These are phyloP conservation scores for Neoboletus magnificus DNA, from an alignment of 768 basidiomycete genomes.

Conservation along the genomic window DNA sequence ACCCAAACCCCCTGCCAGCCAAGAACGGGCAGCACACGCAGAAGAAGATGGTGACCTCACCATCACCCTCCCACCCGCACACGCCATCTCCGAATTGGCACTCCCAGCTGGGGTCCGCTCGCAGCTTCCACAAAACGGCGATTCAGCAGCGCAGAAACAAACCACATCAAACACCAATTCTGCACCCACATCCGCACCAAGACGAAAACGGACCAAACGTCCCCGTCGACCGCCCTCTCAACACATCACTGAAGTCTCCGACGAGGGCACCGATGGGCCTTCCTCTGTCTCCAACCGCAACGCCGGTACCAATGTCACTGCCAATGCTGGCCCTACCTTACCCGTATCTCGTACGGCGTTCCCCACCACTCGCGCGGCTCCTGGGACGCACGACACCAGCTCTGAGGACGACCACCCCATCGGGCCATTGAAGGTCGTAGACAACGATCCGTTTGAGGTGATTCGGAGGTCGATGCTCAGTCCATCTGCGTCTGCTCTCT, in stretches of 20 bases:
- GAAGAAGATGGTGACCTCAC: conserved; percentile 8
- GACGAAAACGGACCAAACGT: conserved; percentile 5
- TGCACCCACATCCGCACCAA: neutral
- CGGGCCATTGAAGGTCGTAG: conserved; percentile 21
- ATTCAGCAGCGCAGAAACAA: neutral
- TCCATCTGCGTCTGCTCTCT: neutral
- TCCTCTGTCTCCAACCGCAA: neutral
- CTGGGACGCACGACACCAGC: conserved; percentile 11
- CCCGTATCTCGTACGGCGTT: neutral
- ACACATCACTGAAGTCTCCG: conserved; percentile 23
- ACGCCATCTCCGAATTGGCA: conserved; percentile 27
- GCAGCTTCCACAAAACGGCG: neutral
- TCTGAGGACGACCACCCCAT: conserved; percentile 14
- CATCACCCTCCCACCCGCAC: conserved; percentile 23
- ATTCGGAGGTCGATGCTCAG: conserved; percentile 13
- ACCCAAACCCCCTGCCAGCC: neutral
- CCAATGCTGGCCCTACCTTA: no score
- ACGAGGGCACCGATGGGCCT: conserved; percentile 16
- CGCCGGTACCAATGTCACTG: neutral
- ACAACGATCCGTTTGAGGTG: conserved; percentile 24
- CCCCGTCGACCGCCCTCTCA: conserved; percentile 22
- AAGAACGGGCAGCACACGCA: neutral
- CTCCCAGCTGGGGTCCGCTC: conserved; percentile 23
- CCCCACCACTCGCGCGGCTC: neutral
- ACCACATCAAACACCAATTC: neutral